Conservation (phyloP, 139 green algal species). For the Tetradesmus obliquus region DNA sequence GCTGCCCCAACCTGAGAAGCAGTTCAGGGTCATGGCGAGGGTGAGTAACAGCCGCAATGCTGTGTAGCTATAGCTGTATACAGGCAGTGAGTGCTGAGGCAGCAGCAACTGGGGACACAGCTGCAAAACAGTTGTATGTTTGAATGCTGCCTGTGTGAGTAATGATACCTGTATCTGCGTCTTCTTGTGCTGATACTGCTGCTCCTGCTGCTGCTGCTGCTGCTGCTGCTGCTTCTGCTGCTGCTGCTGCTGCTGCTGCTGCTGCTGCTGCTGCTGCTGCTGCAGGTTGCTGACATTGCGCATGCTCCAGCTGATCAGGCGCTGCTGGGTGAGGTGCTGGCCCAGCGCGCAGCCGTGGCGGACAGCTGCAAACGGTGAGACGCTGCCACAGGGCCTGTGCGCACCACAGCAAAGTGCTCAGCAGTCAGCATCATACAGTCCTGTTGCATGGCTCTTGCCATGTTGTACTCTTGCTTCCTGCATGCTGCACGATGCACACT, state of each 20-base stretch:
- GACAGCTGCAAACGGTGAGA: constrained; percentile 20
- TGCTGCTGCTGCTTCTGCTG: neutral
- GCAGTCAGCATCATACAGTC: too few species aligned
- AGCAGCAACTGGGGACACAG: neutral
- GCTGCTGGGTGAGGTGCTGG: constrained; percentile 17
- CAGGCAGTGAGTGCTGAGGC: neutral
- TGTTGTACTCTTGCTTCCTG: too few species aligned
- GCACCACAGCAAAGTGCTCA: neutral
- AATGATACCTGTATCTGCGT: too few species aligned
- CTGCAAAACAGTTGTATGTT: too few species aligned
- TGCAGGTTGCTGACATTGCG: constrained; percentile 44
- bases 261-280: neutral
- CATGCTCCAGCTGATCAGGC: constrained; percentile 35
- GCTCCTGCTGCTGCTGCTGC: neutral
- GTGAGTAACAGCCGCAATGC: neutral
- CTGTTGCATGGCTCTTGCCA: too few species aligned
- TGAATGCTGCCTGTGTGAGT: too few species aligned
- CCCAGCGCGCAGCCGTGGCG: constrained; percentile 17
- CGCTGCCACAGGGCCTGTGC: neutral
- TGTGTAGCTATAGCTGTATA: too few species aligned
- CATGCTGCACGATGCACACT: too few species aligned
- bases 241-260: neutral
- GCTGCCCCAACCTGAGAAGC: constrained; percentile 53
- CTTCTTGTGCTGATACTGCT: neutral
- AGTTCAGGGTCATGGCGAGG: constrained; percentile 63